These are phyloP conservation scores for Colletotrichum higginsianum DNA, from an alignment of 2,329 filamentous ascomycete species.

Conservation along the genomic window DNA sequence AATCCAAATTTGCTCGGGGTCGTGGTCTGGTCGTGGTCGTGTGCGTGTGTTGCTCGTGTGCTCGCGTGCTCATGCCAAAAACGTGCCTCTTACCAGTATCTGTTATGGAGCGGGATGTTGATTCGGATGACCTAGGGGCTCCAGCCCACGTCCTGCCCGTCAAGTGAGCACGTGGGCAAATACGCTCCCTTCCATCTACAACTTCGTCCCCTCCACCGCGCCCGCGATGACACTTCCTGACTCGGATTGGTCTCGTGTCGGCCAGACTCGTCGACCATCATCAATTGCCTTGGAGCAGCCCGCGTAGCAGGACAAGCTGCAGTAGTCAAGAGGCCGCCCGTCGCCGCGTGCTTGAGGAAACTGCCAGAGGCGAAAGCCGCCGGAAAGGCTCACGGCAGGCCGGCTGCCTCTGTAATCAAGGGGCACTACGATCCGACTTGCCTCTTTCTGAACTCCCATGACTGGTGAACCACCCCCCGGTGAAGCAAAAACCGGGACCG, in stretches of 20 bases:
- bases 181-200: not conserved
- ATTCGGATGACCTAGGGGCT: not conserved
- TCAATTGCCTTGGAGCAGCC: not conserved
- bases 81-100: constrained; percentile 18
- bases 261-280: not conserved
- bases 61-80: not conserved
- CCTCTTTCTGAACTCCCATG: constrained; percentile 16
- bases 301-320: no score
- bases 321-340: constrained; percentile 1
- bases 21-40: not conserved
- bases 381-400: not conserved
- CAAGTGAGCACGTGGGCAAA: constrained; percentile 36
- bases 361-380: not conserved
- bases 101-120: constrained; percentile 5
- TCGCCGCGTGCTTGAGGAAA: not conserved
- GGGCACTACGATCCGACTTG: not conserved
- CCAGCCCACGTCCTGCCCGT: constrained; percentile 12
- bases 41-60: not conserved
- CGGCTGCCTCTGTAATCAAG: not conserved
- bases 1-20: not conserved
- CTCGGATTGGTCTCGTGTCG: not conserved
- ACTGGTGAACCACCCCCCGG: not conserved
- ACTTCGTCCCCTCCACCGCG: not conserved
- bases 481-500: not conserved
- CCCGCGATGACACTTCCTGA: not conserved